A percentile compares a stretch with the other conserved stretches of the same genome.
These are phyloP conservation scores for Aspergillus ruber DNA, from an alignment of 2,329 filamentous ascomycete species.

Conservation along the genomic window DNA sequence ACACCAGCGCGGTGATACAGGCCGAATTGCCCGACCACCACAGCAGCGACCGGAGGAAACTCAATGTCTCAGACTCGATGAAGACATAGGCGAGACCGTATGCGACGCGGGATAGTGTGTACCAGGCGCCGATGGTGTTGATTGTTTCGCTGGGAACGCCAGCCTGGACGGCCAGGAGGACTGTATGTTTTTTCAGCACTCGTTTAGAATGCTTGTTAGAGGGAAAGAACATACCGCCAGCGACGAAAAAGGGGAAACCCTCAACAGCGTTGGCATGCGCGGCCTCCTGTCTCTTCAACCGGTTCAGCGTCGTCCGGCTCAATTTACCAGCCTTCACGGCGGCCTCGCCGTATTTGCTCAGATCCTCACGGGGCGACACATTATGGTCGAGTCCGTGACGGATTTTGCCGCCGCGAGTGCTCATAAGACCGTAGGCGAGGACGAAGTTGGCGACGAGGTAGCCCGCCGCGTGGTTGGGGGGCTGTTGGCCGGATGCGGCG, in stretches of 20 bases:
- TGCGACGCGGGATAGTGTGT: slow-evolving; percentile 28
- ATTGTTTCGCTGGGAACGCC: slow-evolving; percentile 29
- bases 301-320: slow-evolving; percentile 27
- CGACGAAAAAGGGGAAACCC: slow-evolving; percentile 33
- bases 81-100: slow-evolving; percentile 30
- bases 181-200: slow-evolving; percentile 11
- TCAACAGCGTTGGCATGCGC: slow-evolving; percentile 30
- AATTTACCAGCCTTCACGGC: slow-evolving; percentile 33
- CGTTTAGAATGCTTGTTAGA: slow-evolving; percentile 9
- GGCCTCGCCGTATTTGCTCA: slow-evolving; percentile 28
- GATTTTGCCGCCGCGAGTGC: slow-evolving; percentile 28
- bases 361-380: slow-evolving; percentile 31
- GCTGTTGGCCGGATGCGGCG: slow-evolving; percentile 7
- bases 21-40: slow-evolving; percentile 37
- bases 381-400: slow-evolving; percentile 33
- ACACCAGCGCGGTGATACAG: slow-evolving; percentile 32
- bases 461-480: slow-evolving; percentile 21
- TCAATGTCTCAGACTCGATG: slow-evolving; percentile 23
- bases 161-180: slow-evolving; percentile 29
- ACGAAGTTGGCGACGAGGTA: slow-evolving; percentile 36
- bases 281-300: slow-evolving; percentile 30
- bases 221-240: slow-evolving; percentile 18
- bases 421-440: slow-evolving; percentile 32
- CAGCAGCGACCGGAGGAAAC: slow-evolving; percentile 28
- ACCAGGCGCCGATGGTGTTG: slow-evolving; percentile 32